Evolutionary conservation across 75 land plant species (phyloP), one percentile per base, ranked within the genome.

Genomic region (Picea glauca): DNA sequence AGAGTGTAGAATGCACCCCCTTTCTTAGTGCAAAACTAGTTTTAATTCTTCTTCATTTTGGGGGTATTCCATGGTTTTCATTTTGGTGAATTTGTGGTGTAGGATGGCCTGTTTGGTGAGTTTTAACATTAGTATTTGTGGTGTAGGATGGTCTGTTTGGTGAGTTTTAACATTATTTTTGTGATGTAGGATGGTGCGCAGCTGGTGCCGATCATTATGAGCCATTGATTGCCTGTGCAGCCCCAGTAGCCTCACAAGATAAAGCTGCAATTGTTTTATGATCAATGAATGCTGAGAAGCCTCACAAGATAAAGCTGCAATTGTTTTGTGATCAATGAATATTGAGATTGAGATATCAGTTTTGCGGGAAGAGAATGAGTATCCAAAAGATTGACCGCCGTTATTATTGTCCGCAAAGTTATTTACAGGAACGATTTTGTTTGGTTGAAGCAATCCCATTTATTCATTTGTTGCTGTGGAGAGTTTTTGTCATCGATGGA

Each of bases 131-230:
- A 50, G 12, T 50, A 9, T 50, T 50, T 50, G 56, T 50, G 56
- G 11, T 50, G 17, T 89, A 94, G 98, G 95, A 46, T 94, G 98
- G 98, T 93, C 26, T 26, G 26, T 26, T 26, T 26, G 26, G 26
- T 26, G 26, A 26, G 26, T 26, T 26, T 26, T 26, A 26, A 26
- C 26, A 26, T 26, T 26, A 26, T 26, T 26, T 26, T 26, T 26
- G 26, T 26, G 26, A 26, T 26, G 26, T 26, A 26, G 26, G 26
- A 26, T 26, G 26, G 26, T 26, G 95, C 83, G 91, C 95, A 58
- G 95, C 95, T 62, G 98, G 98, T 75, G 98, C 91, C 38, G 98
- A 94, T 77, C 98, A 94, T 60, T 94, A 94, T 68, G 98, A 94
- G 62, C 98, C 98, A 20, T 67, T 94, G 58, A 76, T 93, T 62